These are phyloP conservation scores for Gentiana dahurica DNA, from an alignment of 257 asterid genomes.

Conservation along the genomic window DNA sequence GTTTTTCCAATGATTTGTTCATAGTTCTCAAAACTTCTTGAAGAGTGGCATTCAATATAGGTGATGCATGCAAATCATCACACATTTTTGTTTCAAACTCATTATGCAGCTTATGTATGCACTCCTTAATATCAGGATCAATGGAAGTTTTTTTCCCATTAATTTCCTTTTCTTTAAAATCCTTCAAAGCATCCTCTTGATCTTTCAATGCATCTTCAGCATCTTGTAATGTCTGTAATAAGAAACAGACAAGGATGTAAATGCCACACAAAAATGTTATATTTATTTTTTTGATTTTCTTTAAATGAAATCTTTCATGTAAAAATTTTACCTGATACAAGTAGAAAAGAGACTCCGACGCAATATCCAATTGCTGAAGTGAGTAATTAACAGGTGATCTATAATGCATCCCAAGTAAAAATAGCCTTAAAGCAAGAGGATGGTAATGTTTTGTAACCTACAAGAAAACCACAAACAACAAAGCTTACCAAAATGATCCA, in stretches of 20 bases:
- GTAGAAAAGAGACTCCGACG: slow-evolving; percentile 73
- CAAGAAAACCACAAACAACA: slow-evolving; percentile 6
- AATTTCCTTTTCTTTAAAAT: slow-evolving; percentile 30
- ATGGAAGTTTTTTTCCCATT: slow-evolving; percentile 24
- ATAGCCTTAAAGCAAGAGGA: slow-evolving; percentile 81
- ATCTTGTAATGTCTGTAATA: slow-evolving; percentile 58
- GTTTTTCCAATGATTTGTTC: slow-evolving; percentile 36
- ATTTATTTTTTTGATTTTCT: no score
- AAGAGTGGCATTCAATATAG: slow-evolving; percentile 49
- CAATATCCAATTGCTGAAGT: slow-evolving; percentile 52
- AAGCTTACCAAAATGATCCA: not conserved
- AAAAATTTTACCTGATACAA: slow-evolving; percentile 46
- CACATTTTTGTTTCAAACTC: slow-evolving; percentile 57
- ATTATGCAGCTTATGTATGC: slow-evolving; percentile 43
- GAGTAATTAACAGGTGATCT: slow-evolving; percentile 84
- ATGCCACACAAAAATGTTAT: not conserved
- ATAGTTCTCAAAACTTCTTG: slow-evolving; percentile 52
- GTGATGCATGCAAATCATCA: slow-evolving; percentile 80
- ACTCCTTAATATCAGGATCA: slow-evolving; percentile 36
- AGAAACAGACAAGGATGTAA: slow-evolving; percentile 2
- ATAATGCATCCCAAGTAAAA: slow-evolving; percentile 71
- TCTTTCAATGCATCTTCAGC: slow-evolving; percentile 51
- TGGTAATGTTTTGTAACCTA: slow-evolving; percentile 74
- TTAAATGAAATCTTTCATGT: no score
- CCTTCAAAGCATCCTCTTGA: slow-evolving; percentile 34